Percentiles rank a stretch among this genome's conserved stretches.
Evolutionary conservation across 1,284 basidiomycete genomes (phyloP).

Genomic region (Tausonia pullulans): DNA sequence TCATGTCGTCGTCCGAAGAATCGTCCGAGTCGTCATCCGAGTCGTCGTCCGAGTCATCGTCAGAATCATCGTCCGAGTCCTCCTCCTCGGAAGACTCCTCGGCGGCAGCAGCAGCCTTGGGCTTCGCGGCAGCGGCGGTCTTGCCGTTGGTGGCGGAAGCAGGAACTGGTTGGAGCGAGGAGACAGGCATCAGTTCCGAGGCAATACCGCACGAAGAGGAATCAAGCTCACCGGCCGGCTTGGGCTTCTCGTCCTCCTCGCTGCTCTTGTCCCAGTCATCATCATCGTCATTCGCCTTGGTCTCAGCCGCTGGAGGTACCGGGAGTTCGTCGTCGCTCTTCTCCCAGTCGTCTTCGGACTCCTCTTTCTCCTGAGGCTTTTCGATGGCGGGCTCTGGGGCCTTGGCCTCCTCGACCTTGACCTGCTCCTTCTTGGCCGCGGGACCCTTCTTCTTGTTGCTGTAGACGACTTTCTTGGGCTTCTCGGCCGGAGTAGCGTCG

Average conservation of each 20-base stretch:
- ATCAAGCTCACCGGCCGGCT: constrained; percentile 8
- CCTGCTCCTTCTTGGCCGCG: constrained; percentile 1
- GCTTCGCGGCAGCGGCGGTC: constrained; percentile 19
- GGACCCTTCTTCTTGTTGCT: constrained; percentile 63
- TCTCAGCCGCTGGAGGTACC: constrained; percentile 25
- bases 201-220: neutral
- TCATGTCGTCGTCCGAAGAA: constrained; percentile 46
- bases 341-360: constrained; percentile 34
- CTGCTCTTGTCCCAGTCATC: constrained; percentile 72
- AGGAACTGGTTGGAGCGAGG: constrained; percentile 21
- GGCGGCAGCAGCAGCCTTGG: constrained; percentile 19
- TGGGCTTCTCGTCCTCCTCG: constrained; percentile 43
- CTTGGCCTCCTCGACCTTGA: constrained; percentile 27
- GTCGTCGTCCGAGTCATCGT: constrained; percentile 35
- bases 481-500: constrained; percentile 37
- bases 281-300: constrained; percentile 30
- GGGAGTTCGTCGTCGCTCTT: constrained; percentile 28
- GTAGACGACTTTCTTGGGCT: constrained; percentile 50
- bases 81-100: constrained; percentile 26
- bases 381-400: constrained; percentile 24
- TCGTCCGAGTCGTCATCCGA: constrained; percentile 39
- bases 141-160: constrained; percentile 27
- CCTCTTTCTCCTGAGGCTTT: constrained; percentile 21
- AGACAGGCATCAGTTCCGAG: constrained; percentile 14
- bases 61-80: constrained; percentile 35